These are phyloP conservation scores for Colletotrichum brevisporum DNA, from an alignment of 2,329 filamentous ascomycete species.

Conservation along the genomic window DNA sequence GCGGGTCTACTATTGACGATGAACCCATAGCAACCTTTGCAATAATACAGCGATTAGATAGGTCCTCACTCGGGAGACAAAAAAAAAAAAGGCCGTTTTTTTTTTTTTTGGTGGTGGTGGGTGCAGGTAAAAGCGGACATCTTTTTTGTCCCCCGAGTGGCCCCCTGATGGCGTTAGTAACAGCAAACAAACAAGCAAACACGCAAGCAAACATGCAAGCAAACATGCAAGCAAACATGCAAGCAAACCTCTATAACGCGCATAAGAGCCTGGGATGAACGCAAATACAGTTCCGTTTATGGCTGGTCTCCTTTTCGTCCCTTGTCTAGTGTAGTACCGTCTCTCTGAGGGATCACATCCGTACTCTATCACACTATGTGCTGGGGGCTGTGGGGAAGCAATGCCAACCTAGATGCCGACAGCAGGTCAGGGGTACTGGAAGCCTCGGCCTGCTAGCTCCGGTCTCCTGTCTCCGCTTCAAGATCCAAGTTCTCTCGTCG, in stretches of 20 bases:
- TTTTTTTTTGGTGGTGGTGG: too few species aligned
- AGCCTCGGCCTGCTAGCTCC: neutral
- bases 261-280: neutral
- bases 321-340: conserved; percentile 9
- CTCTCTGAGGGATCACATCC: neutral
- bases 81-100: too few species aligned
- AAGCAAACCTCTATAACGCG: neutral
- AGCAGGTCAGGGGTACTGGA: conserved; percentile 8
- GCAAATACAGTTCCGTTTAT: conserved; percentile 3
- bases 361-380: neutral
- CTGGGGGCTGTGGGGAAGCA: conserved; percentile 13
- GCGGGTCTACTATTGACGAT: conserved; percentile 14
- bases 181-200: too few species aligned
- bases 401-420: conserved; percentile 13
- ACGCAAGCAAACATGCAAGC: too few species aligned
- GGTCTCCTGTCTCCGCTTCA: neutral
- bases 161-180: too few species aligned
- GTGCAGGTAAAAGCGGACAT: too few species aligned
- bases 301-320: conserved; percentile 4
- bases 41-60: neutral
- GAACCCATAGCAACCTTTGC: conserved; percentile 11
- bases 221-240: too few species aligned
- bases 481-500: neutral
- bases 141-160: too few species aligned
- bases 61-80: too few species aligned